A percentile compares a stretch with the other conserved stretches of the same genome.
phyloP scores from a whole-genome alignment of 805 yeast genomes.

The Torulaspora microellipsoides region DNA sequence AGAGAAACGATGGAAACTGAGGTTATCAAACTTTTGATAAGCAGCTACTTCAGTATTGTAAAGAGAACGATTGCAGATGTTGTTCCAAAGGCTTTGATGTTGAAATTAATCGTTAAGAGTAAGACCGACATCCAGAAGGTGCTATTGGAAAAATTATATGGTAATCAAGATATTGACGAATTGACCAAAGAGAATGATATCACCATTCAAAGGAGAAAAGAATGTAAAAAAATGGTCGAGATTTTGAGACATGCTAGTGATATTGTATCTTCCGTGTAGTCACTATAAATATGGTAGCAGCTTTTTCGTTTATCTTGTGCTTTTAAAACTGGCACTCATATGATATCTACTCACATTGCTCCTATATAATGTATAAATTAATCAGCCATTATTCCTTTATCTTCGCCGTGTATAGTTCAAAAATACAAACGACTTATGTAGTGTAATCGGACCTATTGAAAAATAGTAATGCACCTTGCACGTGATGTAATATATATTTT shows the following conservation, averaged over 20 bases:
- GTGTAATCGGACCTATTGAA: no score
- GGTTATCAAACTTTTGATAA: constrained; percentile 86
- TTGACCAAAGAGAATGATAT: constrained; percentile 87
- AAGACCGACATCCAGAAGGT: constrained; percentile 89
- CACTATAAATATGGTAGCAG: neutral
- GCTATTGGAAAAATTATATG: constrained; percentile 79
- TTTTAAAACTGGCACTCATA: no score
- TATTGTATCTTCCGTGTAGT: constrained; percentile 55
- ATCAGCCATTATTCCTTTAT: no score
- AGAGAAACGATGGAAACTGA: constrained; percentile 96
- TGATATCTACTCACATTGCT: no score
- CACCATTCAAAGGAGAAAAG: constrained; percentile 91
- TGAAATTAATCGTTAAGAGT: constrained; percentile 79
- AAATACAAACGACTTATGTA: no score
- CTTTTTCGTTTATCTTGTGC: no score
- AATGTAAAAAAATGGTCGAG: constrained; percentile 92
- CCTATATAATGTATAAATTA: no score
- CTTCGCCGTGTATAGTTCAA: no score
- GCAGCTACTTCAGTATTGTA: constrained; percentile 87
- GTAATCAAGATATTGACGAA: constrained; percentile 64
- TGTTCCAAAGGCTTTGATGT: constrained; percentile 93
- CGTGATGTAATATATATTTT: no score
- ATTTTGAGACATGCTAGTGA: constrained; percentile 85
- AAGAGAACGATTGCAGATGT: constrained; percentile 90
- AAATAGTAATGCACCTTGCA: no score